A percentile compares a stretch with the other conserved stretches of the same genome.
Evolutionary conservation across 208 protist genomes (phyloP).

Genomic region (Crithidia thermophila): DNA sequence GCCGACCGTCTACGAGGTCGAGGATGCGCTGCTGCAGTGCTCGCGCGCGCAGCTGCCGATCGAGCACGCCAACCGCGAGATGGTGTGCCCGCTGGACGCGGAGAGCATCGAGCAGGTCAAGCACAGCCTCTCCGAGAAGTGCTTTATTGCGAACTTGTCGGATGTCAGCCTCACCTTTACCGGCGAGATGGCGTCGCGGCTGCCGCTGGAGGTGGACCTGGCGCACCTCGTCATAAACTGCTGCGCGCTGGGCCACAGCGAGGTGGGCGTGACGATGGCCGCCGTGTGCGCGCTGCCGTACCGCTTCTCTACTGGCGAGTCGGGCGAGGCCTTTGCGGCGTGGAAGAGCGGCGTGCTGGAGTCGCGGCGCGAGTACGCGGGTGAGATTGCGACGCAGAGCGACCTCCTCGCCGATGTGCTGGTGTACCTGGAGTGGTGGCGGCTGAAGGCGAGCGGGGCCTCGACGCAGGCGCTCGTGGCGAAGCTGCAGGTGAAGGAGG

Average conservation of each 20-base stretch:
- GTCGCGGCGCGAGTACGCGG: constrained; percentile 67
- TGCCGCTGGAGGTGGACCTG: constrained; percentile 80
- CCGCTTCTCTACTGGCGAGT: constrained; percentile 35
- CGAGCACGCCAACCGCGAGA: constrained; percentile 34
- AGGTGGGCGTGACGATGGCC: constrained; percentile 66
- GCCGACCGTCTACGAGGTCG: constrained; percentile 52
- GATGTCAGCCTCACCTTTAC: constrained; percentile 73
- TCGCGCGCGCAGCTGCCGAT: constrained; percentile 62
- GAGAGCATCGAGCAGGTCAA: constrained; percentile 69
- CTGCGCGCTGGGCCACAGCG: constrained; percentile 77
- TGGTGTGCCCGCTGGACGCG: constrained; percentile 50
- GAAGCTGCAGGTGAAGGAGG: constrained; percentile 56
- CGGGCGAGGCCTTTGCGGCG: constrained; percentile 27
- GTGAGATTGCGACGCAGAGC: constrained; percentile 66
- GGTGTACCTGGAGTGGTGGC: constrained; percentile 80
- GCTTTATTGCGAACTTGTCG: constrained; percentile 57
- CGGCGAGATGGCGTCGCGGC: constrained; percentile 76
- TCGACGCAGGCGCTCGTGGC: constrained; percentile 45
- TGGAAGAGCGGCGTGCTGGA: constrained; percentile 49
- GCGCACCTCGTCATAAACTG: constrained; percentile 76
- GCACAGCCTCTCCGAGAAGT: constrained; percentile 76
- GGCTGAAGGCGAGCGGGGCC: constrained; percentile 41
- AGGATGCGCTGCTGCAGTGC: constrained; percentile 84
- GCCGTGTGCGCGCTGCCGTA: constrained; percentile 67
- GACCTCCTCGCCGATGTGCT: constrained; percentile 84